Evolutionary conservation across 1,284 basidiomycete genomes (phyloP).

Genomic region (Boletus semigastroideus): DNA sequence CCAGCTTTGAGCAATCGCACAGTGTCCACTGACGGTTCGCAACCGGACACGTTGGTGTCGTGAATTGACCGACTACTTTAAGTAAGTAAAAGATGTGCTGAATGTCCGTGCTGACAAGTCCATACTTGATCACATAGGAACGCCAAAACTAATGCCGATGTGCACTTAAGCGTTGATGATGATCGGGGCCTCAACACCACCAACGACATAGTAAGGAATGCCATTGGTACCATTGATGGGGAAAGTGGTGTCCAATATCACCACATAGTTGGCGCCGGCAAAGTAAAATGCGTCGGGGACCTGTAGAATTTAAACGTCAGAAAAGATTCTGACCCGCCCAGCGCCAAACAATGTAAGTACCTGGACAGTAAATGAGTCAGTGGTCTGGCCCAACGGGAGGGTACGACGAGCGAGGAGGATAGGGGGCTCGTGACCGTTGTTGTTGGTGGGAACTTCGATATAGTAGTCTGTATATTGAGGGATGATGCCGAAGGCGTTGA

Average conservation of each 20-base stretch:
- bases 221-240: conserved; percentile 27
- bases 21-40: neutral
- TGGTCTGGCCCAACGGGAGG: conserved; percentile 6
- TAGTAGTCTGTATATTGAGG: conserved; percentile 35
- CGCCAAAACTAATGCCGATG: neutral
- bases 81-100: neutral
- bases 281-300: conserved; percentile 31
- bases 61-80: neutral
- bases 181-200: conserved; percentile 18
- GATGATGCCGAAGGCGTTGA: conserved; percentile 14
- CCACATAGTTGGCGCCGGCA: conserved; percentile 22
- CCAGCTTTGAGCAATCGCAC: neutral
- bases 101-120: neutral
- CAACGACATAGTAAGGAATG: conserved; percentile 26
- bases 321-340: neutral
- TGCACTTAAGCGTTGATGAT: conserved; percentile 18
- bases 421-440: conserved; percentile 33
- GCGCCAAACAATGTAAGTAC: conserved; percentile 10
- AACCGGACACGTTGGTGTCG: neutral
- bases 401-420: conserved; percentile 30
- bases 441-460: conserved; percentile 32
- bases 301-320: conserved; percentile 13
- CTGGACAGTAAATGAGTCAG: conserved; percentile 19
- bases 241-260: conserved; percentile 28
- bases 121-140: neutral